Evolutionary conservation across 805 yeast species (phyloP), one percentile per base, ranked within the genome.

Genomic region (Hermanozyma aechmeae): DNA sequence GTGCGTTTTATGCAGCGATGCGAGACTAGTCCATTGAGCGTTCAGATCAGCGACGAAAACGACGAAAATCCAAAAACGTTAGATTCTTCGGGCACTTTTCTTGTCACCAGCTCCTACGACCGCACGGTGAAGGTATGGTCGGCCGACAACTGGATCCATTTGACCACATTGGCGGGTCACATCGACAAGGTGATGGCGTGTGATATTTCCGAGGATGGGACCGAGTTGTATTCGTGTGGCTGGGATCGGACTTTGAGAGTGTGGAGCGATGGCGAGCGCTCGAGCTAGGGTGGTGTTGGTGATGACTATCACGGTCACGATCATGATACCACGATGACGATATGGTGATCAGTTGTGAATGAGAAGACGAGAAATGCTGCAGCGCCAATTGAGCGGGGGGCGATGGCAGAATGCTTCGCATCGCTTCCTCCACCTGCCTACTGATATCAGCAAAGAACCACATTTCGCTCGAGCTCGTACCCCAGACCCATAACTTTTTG

Each of bases 191-290:
- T 84, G 3, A 73, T 86, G 78, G 58, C 77, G 32, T 68, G 80
- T 27, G 94, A 81, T 45, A 43, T 79, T 1, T 47, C 65, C 8
- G 31, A 39, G 1, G 58, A 64, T 31, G 68, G 67, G 6, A 42
- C 55, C 6, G 45, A 34, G 19, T 53, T 86, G 1, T 66, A 72
- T 1, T 70, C 79, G 26, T 68, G 83, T 27, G 87, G 95, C 13
- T 86, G 95, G 95, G 95, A 86, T 48, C 65, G 92, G 31, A 65
- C 82, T 5, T 65, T 85, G 3, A 81, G 80, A 46, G 30, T 81
- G 24, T 81, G 85, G 85, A 30, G 23, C 19, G 13, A 16, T n/a
- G n/a, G n/a, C n/a, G n/a, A n/a, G n/a, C n/a, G n/a, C n/a, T n/a
- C n/a, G n/a, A n/a, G n/a, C n/a, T n/a, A n/a, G n/a, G n/a, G n/a